These are phyloP conservation scores for Pseudozyma flocculosa DNA, from an alignment of 1,284 basidiomycete species.

Conservation along the genomic window DNA sequence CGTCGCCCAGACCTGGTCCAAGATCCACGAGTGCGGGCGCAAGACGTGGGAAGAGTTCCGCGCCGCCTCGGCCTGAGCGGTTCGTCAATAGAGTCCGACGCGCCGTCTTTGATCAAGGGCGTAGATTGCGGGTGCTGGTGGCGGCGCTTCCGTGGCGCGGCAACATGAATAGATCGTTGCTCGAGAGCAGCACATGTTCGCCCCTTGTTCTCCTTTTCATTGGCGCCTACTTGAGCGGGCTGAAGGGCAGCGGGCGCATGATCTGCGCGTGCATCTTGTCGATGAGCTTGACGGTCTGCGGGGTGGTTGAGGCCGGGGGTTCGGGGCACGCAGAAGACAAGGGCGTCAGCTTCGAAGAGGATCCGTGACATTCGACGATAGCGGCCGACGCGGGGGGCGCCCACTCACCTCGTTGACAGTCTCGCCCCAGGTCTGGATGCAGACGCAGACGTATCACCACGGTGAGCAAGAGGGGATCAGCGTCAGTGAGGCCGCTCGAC, in stretches of 20 bases:
- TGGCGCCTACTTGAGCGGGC: constrained; percentile 28
- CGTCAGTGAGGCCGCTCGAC: no score
- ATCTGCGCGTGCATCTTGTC: constrained; percentile 57
- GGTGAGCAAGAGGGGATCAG: no score
- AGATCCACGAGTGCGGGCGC: constrained; percentile 18
- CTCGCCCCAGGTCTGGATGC: constrained; percentile 47
- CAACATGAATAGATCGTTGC: no score
- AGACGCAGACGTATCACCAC: neutral
- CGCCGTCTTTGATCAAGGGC: no score
- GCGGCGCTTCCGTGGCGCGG: no score
- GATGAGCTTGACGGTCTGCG: constrained; percentile 53
- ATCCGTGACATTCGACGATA: neutral
- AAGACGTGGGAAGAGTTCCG: constrained; percentile 13
- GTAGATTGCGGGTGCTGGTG: no score
- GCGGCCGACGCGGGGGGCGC: neutral
- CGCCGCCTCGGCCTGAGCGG: neutral
- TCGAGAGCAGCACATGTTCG: no score
- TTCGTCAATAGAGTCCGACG: no score
- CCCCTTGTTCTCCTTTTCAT: no score
- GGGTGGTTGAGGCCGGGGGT: neutral
- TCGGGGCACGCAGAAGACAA: constrained; percentile 1
- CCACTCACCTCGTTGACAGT: constrained; percentile 41
- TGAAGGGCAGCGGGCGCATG: constrained; percentile 47
- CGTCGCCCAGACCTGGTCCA: constrained; percentile 28
- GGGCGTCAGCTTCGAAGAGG: no score